Percentiles rank a stretch among this genome's conserved stretches.
These are phyloP conservation scores for Ganoderma sinense DNA, from an alignment of 1,284 basidiomycete genomes.

Conservation along the genomic window DNA sequence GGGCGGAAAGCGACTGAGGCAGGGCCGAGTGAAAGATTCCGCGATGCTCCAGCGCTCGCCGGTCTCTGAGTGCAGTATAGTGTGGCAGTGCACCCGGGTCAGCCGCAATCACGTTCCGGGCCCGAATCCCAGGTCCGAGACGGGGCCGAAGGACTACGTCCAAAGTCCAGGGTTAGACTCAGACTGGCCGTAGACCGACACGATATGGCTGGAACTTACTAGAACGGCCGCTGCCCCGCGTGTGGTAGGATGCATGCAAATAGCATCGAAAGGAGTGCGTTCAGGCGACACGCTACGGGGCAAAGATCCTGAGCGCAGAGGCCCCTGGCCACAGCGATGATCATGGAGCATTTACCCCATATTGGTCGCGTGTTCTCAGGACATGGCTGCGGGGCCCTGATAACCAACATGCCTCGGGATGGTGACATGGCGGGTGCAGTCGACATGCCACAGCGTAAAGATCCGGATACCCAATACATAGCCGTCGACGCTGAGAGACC, in stretches of 20 bases:
- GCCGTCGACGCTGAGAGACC: background rate
- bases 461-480: background rate
- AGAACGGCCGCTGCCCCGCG: background rate
- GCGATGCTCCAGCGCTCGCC: background rate
- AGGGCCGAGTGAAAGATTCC: background rate
- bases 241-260: background rate
- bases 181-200: background rate
- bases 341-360: background rate
- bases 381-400: background rate
- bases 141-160: background rate
- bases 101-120: background rate
- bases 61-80: background rate
- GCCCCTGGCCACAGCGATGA: background rate
- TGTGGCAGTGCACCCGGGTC: background rate
- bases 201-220: background rate
- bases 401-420: background rate
- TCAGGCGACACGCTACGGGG: background rate
- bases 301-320: background rate
- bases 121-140: background rate
- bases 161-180: background rate
- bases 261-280: background rate
- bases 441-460: background rate
- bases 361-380: background rate
- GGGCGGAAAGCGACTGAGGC: background rate
- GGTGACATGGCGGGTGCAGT: background rate